Conservation (phyloP, 179 eudicot species). For the Beta corolliflora region DNA sequence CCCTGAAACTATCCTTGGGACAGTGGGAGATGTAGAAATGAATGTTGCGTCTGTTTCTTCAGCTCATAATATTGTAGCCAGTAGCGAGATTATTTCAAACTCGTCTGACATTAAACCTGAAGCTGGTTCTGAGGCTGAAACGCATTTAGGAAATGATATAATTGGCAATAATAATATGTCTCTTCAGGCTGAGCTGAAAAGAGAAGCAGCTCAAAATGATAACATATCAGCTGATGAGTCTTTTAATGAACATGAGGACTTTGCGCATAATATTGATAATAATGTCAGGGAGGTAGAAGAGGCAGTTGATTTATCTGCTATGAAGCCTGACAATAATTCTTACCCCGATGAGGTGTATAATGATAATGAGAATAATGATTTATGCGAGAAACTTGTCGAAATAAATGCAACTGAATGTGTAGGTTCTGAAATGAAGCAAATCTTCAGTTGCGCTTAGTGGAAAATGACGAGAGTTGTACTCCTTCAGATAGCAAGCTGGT, state of each 20-base stretch:
- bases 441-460: slow-evolving; percentile 25
- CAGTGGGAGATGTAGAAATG: slow-evolving; percentile 29
- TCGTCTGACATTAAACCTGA: slow-evolving; percentile 22
- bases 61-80: slow-evolving; percentile 28
- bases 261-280: slow-evolving; percentile 18
- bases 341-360: slow-evolving; percentile 34
- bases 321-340: slow-evolving; percentile 30
- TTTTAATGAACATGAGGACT: slow-evolving; percentile 26
- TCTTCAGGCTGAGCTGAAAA: slow-evolving; percentile 29
- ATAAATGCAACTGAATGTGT: slow-evolving; percentile 23
- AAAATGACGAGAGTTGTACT: slow-evolving; percentile 20
- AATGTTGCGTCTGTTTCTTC: slow-evolving; percentile 24
- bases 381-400: slow-evolving; percentile 28
- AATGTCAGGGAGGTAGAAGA: slow-evolving; percentile 28
- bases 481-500: slow-evolving; percentile 25
- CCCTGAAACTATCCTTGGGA: slow-evolving; percentile 32
- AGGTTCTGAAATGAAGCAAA: slow-evolving; percentile 24
- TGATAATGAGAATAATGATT: slow-evolving; percentile 28
- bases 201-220: slow-evolving; percentile 17
- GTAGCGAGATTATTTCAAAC: slow-evolving; percentile 22
- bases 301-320: slow-evolving; percentile 27
- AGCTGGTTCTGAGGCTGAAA: slow-evolving; percentile 35
- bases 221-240: slow-evolving; percentile 24
- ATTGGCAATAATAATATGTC: slow-evolving; percentile 27
- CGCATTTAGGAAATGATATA: slow-evolving; percentile 22